These are phyloP conservation scores for Geranomyces michiganensis DNA, from an alignment of 192 early-diverging fungal species.

Conservation along the genomic window DNA sequence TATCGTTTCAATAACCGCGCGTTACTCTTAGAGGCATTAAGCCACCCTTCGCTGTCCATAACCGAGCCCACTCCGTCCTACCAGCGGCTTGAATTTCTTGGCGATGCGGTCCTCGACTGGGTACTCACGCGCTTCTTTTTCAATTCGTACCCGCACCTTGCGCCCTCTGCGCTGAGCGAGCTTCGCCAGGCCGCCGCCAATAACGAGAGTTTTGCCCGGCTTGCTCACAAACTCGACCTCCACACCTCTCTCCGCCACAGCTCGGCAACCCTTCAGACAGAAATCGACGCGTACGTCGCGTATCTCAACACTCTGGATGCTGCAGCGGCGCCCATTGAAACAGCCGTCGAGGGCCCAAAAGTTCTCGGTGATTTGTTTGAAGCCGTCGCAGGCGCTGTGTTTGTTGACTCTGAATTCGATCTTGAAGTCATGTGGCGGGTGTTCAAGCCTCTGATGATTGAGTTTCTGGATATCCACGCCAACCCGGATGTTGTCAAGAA, in stretches of 20 bases:
- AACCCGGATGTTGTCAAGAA: conserved; percentile 45
- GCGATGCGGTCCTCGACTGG: conserved; percentile 86
- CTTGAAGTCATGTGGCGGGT: conserved; percentile 47
- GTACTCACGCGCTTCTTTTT: conserved; percentile 76
- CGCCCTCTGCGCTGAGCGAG: conserved; percentile 76
- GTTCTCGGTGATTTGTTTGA: conserved; percentile 85
- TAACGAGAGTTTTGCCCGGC: conserved; percentile 77
- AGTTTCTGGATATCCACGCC: conserved; percentile 38
- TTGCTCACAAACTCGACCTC: conserved; percentile 66
- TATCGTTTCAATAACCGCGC: conserved; percentile 63
- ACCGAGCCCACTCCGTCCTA: conserved; percentile 56
- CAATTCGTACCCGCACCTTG: conserved; percentile 65
- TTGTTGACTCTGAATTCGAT: conserved; percentile 77
- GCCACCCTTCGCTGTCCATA: conserved; percentile 50
- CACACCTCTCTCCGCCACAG: conserved; percentile 67
- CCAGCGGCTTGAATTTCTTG: conserved; percentile 87
- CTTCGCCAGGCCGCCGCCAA: conserved; percentile 86
- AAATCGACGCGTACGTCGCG: conserved; percentile 58
- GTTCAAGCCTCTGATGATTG: conserved; percentile 45
- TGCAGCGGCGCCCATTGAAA: conserved; percentile 10
- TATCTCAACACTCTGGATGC: conserved; percentile 49
- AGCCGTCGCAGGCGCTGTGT: conserved; percentile 78
- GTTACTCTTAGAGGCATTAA: conserved; percentile 69
- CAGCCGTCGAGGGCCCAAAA: conserved; percentile 68
- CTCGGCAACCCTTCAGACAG: conserved; percentile 51